Evolutionary conservation across 2,329 filamentous ascomycete genomes (phyloP).

Genomic region (Clonostachys sp.): DNA sequence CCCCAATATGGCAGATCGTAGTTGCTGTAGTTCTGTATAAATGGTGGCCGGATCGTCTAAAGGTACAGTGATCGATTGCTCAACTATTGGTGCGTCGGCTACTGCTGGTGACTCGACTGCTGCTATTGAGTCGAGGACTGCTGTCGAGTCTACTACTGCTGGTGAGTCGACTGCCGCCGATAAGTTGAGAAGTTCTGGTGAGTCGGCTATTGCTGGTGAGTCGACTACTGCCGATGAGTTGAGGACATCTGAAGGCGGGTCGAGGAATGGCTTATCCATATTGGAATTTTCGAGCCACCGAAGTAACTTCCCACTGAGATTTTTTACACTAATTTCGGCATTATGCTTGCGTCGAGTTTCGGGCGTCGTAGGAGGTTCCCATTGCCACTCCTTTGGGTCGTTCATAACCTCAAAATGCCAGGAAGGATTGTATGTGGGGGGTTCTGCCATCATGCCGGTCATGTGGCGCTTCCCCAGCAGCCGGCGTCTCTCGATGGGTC

Average conservation of each 20-base stretch:
- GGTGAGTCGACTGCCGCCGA: not conserved
- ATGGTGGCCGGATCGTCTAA: too few relatives aligned
- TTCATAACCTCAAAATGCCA: conserved; percentile 42
- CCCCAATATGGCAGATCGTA: too few relatives aligned
- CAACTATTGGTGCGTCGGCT: too few relatives aligned
- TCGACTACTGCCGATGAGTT: not conserved
- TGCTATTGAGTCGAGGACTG: not conserved
- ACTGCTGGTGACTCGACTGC: too few relatives aligned
- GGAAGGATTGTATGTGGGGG: conserved; percentile 26
- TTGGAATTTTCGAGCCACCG: conserved; percentile 17
- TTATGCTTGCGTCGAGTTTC: conserved; percentile 15
- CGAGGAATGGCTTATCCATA: conserved; percentile 10
- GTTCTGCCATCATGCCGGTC: conserved; percentile 39
- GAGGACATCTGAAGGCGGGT: conserved; percentile 1
- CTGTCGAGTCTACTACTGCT: not conserved
- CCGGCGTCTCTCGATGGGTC: conserved; percentile 50
- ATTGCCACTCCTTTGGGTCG: conserved; percentile 43
- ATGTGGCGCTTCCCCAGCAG: conserved; percentile 49
- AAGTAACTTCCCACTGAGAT: conserved; percentile 17
- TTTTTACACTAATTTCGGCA: conserved; percentile 8
- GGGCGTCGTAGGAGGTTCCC: conserved; percentile 40
- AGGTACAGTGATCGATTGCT: too few relatives aligned
- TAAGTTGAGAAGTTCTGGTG: conserved; percentile 1
- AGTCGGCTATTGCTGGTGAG: not conserved
- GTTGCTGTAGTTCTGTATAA: too few relatives aligned